These are phyloP conservation scores for Fraxinus ornus DNA, from an alignment of 305 asterid species.

Conservation along the genomic window DNA sequence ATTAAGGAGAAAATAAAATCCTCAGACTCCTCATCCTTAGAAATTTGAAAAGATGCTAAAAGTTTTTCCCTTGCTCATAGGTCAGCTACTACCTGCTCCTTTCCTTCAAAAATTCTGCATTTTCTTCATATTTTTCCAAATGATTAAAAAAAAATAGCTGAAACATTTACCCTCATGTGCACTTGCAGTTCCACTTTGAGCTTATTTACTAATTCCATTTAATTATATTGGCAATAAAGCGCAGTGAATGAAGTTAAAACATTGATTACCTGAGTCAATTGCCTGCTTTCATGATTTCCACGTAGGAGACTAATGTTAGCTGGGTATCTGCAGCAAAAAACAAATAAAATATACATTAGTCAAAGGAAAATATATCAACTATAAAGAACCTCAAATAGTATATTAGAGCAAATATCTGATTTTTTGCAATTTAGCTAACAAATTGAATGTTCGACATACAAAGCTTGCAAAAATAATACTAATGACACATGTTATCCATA, in stretches of 20 bases:
- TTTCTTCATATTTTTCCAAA: background rate
- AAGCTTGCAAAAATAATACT: background rate
- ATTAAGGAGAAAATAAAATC: background rate
- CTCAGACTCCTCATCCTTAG: background rate
- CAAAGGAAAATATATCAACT: slow-evolving; percentile 18
- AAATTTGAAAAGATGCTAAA: background rate
- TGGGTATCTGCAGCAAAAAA: slow-evolving; percentile 66
- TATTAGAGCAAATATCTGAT: slow-evolving; percentile 17
- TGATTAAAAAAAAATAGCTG: background rate
- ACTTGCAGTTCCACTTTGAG: slow-evolving; percentile 8
- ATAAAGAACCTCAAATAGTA: slow-evolving; percentile 13
- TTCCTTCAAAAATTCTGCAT: background rate
- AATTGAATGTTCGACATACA: slow-evolving; percentile 11
- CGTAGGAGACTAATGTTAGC: slow-evolving; percentile 94
- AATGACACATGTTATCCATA: background rate
- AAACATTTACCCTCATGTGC: background rate
- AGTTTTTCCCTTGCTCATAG: background rate
- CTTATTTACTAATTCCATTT: background rate
- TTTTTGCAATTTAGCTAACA: background rate
- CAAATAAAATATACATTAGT: slow-evolving; percentile 14
- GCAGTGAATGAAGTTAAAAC: background rate
- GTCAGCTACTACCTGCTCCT: background rate
- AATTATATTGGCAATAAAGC: background rate
- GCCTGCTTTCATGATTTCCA: slow-evolving; percentile 99
- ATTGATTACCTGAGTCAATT: slow-evolving; percentile 78